Percentiles rank a stretch among this genome's conserved stretches.
Conservation (phyloP, 768 basidiomycete species). For the Termitomyces titanicus region DNA sequence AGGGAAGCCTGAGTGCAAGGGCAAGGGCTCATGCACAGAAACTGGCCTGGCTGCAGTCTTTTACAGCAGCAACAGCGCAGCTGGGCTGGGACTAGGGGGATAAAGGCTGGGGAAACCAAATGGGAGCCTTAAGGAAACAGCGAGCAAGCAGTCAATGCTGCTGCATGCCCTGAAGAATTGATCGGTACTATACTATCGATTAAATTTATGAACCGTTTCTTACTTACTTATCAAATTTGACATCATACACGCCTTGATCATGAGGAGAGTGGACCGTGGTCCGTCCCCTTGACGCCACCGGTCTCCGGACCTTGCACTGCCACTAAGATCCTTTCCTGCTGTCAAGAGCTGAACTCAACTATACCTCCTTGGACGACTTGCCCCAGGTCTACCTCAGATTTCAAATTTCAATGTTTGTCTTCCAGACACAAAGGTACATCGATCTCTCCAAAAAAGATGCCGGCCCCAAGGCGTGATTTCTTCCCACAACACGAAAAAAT, state of each 20-base stretch:
- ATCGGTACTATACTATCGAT: slow-evolving; percentile 21
- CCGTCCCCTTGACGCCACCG: slow-evolving; percentile 6
- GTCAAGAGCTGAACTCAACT: not conserved
- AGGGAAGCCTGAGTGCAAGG: slow-evolving; percentile 3
- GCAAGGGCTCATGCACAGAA: slow-evolving; percentile 11
- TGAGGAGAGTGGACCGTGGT: no score
- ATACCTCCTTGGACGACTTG: not conserved
- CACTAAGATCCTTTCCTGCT: not conserved
- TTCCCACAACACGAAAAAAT: not conserved
- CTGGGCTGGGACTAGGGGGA: slow-evolving; percentile 1
- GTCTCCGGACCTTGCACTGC: slow-evolving; percentile 7
- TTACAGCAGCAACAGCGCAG: slow-evolving; percentile 10
- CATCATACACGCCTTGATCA: slow-evolving; percentile 16
- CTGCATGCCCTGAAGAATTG: slow-evolving; percentile 16
- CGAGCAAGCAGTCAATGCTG: slow-evolving; percentile 16
- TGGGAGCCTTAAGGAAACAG: slow-evolving; percentile 8
- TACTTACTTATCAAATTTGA: slow-evolving; percentile 13
- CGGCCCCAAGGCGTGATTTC: not conserved
- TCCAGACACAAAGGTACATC: no score
- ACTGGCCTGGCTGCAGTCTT: slow-evolving; percentile 6
- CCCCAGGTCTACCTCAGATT: not conserved
- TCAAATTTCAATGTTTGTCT: no score
- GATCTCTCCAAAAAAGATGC: not conserved
- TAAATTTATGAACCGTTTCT: slow-evolving; percentile 4
- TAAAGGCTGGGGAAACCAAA: not conserved